Evolutionary conservation across 108 stramenopile species (phyloP).

Genomic region (Thalassiosira profunda): DNA sequence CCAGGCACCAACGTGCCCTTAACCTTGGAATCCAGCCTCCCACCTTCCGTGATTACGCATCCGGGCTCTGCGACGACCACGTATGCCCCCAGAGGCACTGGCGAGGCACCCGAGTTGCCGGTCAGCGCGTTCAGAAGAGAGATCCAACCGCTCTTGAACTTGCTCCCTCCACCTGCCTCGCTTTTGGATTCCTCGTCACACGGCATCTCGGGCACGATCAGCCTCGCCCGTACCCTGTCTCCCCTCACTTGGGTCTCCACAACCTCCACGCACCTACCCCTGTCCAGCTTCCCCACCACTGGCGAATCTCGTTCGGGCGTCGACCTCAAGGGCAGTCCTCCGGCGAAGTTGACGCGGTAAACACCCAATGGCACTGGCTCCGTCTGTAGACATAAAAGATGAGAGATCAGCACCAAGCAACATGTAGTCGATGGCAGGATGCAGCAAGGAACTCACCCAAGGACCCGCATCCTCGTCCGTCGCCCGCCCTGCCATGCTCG

Average conservation of each 20-base stretch:
- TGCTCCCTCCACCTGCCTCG: too few relatives aligned
- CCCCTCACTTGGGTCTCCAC: conserved; percentile 40
- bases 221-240: conserved; percentile 38
- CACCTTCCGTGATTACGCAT: conserved; percentile 41
- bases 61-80: conserved; percentile 37
- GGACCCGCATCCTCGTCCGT: conserved; percentile 44
- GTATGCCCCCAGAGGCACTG: conserved; percentile 40
- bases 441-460: conserved; percentile 10
- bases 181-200: neutral
- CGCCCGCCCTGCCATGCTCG: neutral
- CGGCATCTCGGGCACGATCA: conserved; percentile 16
- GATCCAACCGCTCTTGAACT: conserved; percentile 43
- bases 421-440: neutral
- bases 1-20: conserved; percentile 26
- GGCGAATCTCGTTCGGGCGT: conserved; percentile 43
- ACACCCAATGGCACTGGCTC: conserved; percentile 45
- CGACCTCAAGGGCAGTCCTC: conserved; percentile 30
- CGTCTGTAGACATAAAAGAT: neutral
- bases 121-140: conserved; percentile 36
- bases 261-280: conserved; percentile 42
- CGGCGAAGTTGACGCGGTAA: conserved; percentile 32
- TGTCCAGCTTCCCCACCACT: conserved; percentile 27
- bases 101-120: conserved; percentile 21
- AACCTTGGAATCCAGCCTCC: conserved; percentile 38
- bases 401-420: neutral